These are phyloP conservation scores for Diaporthe eres DNA, from an alignment of 2,329 filamentous ascomycete species.

Conservation along the genomic window DNA sequence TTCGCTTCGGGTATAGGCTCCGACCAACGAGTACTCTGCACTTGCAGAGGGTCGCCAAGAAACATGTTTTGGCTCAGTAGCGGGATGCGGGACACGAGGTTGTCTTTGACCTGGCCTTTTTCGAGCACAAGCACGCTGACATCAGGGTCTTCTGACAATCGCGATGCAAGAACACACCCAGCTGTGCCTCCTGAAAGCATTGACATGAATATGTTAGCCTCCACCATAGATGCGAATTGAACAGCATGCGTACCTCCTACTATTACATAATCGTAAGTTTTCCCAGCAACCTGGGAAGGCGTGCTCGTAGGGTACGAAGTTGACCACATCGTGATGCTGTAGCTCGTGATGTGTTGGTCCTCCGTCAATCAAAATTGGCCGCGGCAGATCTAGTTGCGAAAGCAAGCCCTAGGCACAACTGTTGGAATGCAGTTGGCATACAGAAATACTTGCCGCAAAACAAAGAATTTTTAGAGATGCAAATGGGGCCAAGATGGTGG, in stretches of 20 bases:
- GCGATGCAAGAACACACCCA: conserved; percentile 61
- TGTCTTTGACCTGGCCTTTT: conserved; percentile 50
- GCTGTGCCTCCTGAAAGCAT: conserved; percentile 57
- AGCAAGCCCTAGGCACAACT: no score
- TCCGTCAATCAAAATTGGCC: not conserved
- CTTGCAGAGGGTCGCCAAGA: conserved; percentile 44
- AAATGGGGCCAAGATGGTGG: no score
- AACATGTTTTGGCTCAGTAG: conserved; percentile 49
- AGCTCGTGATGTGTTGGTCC: no score
- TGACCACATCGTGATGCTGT: conserved; percentile 8
- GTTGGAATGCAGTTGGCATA: no score
- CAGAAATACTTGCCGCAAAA: no score
- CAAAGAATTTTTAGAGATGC: no score
- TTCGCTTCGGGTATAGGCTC: conserved; percentile 47
- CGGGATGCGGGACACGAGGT: conserved; percentile 49
- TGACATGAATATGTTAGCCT: no score
- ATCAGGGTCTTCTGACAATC: conserved; percentile 56
- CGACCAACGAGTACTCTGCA: conserved; percentile 45
- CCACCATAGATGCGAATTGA: not conserved
- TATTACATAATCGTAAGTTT: conserved; percentile 19
- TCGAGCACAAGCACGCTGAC: conserved; percentile 57
- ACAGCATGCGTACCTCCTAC: conserved; percentile 6
- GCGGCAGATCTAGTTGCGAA: no score
- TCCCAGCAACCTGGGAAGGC: not conserved
- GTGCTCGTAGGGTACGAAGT: not conserved